A percentile compares a stretch with the other conserved stretches of the same genome.
phyloP scores from a whole-genome alignment of 345 rosid genomes.

The Aquilaria malaccensis region DNA sequence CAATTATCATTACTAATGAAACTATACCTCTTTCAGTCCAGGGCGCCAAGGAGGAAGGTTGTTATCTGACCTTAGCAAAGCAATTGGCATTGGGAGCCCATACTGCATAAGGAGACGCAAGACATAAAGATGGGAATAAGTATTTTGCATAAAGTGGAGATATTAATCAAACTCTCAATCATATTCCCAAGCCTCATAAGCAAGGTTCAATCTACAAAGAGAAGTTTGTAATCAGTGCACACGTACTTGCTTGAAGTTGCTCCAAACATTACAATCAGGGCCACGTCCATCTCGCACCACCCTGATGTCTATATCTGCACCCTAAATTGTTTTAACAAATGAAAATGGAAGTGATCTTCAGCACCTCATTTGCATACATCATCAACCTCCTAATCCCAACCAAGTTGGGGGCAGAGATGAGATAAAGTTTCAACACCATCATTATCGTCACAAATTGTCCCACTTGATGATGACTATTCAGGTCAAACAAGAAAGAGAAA shows the following conservation, averaged over 20 bases:
- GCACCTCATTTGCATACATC: conserved; percentile 1
- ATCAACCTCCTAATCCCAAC: no score
- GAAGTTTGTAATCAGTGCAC: background rate
- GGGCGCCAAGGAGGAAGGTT: conserved; percentile 97
- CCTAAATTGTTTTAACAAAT: conserved; percentile 39
- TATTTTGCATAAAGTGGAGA: no score
- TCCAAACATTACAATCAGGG: conserved; percentile 95
- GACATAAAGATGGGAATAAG: conserved; percentile 2
- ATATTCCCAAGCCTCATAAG: no score
- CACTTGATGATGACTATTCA: no score
- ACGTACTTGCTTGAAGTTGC: conserved; percentile 94
- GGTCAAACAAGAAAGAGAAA: background rate
- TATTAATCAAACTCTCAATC: background rate
- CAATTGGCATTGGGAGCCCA: conserved; percentile 75
- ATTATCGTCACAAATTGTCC: background rate
- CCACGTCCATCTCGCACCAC: conserved; percentile 98
- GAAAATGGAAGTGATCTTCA: conserved; percentile 6
- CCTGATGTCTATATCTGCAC: conserved; percentile 95
- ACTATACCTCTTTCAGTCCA: conserved; percentile 68
- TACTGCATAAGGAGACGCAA: conserved; percentile 43
- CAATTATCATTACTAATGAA: no score
- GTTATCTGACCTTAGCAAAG: conserved; percentile 84
- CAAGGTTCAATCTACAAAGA: no score
- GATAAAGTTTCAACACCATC: conserved; percentile 2
- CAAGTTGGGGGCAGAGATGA: no score